phyloP scores from a whole-genome alignment of 768 basidiomycete species.

The Sarcomyxa edulis region DNA sequence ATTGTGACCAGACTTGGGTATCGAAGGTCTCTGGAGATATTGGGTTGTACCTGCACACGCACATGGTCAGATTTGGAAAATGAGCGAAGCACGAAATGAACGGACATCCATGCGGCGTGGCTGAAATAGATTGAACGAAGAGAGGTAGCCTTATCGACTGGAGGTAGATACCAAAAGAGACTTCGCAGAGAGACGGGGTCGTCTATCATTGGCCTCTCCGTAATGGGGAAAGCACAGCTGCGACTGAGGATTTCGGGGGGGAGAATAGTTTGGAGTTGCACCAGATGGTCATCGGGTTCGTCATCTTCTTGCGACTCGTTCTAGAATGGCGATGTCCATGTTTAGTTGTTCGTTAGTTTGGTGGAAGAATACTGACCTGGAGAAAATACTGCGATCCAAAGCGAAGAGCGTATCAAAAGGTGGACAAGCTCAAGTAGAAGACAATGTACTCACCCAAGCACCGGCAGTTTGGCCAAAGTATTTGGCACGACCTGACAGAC shows the following conservation, averaged over 20 bases:
- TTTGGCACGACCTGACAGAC: constrained; percentile 64
- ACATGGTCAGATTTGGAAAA: not conserved
- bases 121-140: constrained; percentile 57
- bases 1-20: constrained; percentile 50
- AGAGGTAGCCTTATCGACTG: constrained; percentile 52
- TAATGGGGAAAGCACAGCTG: constrained; percentile 63
- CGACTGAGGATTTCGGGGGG: constrained; percentile 58
- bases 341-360: too few relatives aligned
- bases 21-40: constrained; percentile 57
- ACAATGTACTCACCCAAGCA: constrained; percentile 54
- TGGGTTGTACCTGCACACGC: constrained; percentile 54
- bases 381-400: constrained; percentile 55
- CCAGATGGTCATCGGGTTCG: constrained; percentile 41
- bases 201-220: constrained; percentile 28
- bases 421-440: constrained; percentile 5
- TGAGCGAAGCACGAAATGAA: constrained; percentile 1
- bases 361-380: constrained; percentile 33
- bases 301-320: constrained; percentile 58
- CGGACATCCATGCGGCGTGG: constrained; percentile 71
- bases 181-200: constrained; percentile 46
- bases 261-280: constrained; percentile 48
- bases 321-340: too few relatives aligned
- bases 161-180: constrained; percentile 68
- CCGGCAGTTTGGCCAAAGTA: constrained; percentile 75
- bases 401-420: too few relatives aligned